Conservation (phyloP, 2,329 filamentous ascomycete species). For the Paradendryphiella salina region DNA sequence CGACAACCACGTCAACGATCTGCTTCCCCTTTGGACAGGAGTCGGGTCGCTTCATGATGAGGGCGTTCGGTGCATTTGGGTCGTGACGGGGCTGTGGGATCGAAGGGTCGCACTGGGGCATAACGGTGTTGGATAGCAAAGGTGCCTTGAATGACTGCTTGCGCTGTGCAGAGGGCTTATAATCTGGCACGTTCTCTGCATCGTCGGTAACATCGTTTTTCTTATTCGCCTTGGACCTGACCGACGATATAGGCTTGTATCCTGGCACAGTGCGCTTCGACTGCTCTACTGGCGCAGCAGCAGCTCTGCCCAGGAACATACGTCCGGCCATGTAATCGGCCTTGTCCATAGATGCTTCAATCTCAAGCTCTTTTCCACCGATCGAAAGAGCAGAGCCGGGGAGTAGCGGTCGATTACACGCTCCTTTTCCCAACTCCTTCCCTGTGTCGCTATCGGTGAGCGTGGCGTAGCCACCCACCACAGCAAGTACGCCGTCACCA, state of each 20-base stretch:
- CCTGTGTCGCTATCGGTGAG: conserved; percentile 65
- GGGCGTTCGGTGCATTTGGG: conserved; percentile 60
- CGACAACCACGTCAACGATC: conserved; percentile 72
- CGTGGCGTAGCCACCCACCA: conserved; percentile 60
- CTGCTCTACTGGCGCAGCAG: conserved; percentile 23
- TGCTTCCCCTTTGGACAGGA: conserved; percentile 63
- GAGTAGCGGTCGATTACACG: conserved; percentile 60
- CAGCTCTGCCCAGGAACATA: conserved; percentile 47
- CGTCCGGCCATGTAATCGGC: conserved; percentile 60
- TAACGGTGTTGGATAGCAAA: conserved; percentile 57
- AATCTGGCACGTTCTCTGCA: conserved; percentile 45
- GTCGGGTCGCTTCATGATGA: conserved; percentile 68
- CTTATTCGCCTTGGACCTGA: conserved; percentile 23
- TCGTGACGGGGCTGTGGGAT: conserved; percentile 67
- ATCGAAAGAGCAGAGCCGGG: conserved; percentile 65
- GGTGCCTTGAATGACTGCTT: conserved; percentile 65
- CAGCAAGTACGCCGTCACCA: conserved; percentile 67
- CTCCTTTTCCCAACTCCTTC: conserved; percentile 63
- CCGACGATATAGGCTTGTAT: conserved; percentile 19
- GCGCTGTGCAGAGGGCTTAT: conserved; percentile 45
- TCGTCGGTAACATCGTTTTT: conserved; percentile 13
- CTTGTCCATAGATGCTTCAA: conserved; percentile 64
- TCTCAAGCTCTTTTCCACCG: conserved; percentile 68
- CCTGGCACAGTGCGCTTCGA: conserved; percentile 19
- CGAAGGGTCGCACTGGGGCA: conserved; percentile 53